Base-by-base conservation (phyloP, 2,329 filamentous ascomycete genomes). In the Talaromyces sp. region DNA sequence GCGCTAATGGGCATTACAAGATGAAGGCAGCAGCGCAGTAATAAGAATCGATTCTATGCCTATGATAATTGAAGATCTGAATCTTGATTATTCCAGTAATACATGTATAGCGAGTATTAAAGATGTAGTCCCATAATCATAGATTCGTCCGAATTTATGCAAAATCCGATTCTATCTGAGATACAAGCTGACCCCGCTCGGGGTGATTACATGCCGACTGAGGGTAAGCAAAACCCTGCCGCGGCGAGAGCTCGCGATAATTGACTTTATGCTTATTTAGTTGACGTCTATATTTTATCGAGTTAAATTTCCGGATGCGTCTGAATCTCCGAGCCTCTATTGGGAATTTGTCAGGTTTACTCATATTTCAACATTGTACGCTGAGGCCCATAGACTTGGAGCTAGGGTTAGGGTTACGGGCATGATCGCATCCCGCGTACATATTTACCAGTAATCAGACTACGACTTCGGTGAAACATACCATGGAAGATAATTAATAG, bases 1-100 rank as follows among this genome's bases (percentile, higher is more conserved):
- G 68, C 4, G 69, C 70, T 11, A 61, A 70, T 52, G 36, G 15
- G 36, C 17, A 15, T n/a, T n/a, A 39, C 36, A 39, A n/a, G 17
- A 39, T 39, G 36, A 39, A 39, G 17, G 7, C 36, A 17, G 15
- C 7, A 39, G 36, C 8, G 15, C 36, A 39, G 17, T n/a, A n/a
- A 39, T 39, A 15, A n/a, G n/a, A 39, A n/a, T 39, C 17, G 7
- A 36, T 36, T 36, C 33, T 36, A 36, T 36, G 4, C 15, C 33
- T 36, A 36, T 36, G 5, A 17, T 36, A 39, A 7, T n/a, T 39
- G 17, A 39, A 39, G 9, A 39, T 36, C 15, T 13, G 33, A 36
- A 3, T 36, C 4, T 17, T 17, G 0, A 36, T 17, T 36, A 15
- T 6, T 6, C 7, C 17, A 17, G 6, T 36, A 3, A 15, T 33